These are phyloP conservation scores for Tolypocladium guangdongense DNA, from an alignment of 2,329 filamentous ascomycete species.

Conservation along the genomic window DNA sequence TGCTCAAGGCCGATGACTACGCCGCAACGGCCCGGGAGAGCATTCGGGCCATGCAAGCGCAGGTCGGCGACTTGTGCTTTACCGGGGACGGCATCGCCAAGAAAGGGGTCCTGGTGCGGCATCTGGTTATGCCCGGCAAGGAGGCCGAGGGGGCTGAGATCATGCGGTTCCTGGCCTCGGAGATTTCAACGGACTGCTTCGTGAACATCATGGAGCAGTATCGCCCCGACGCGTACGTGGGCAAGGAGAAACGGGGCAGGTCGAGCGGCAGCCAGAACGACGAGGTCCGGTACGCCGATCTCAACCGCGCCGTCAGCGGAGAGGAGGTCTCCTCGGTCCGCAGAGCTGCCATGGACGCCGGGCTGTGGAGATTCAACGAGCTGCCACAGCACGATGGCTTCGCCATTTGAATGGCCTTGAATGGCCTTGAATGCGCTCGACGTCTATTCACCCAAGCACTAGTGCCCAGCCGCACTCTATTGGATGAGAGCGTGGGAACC, in stretches of 20 bases:
- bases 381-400: slow-evolving; percentile 40
- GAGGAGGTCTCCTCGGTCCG: slow-evolving; percentile 57
- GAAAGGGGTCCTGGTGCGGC: slow-evolving; percentile 62
- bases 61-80: slow-evolving; percentile 77
- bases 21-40: slow-evolving; percentile 62
- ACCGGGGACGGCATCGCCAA: slow-evolving; percentile 73
- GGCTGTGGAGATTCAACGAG: slow-evolving; percentile 72
- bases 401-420: slow-evolving; percentile 26
- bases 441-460: background rate
- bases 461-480: background rate
- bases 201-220: slow-evolving; percentile 89
- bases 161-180: slow-evolving; percentile 62
- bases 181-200: slow-evolving; percentile 65
- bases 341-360: slow-evolving; percentile 56
- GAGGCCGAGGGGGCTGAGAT: slow-evolving; percentile 64
- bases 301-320: slow-evolving; percentile 52
- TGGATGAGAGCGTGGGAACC: background rate
- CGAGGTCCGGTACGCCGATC: slow-evolving; percentile 59
- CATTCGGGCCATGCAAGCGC: slow-evolving; percentile 67
- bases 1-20: slow-evolving; percentile 73
- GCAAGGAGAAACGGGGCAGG: slow-evolving; percentile 42
- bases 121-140: slow-evolving; percentile 76
- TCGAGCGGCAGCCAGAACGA: slow-evolving; percentile 16
- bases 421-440: background rate
- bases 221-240: slow-evolving; percentile 69